Evolutionary conservation across 208 protist species (phyloP).

Genomic region (Blastocrithidia nonstop): DNA sequence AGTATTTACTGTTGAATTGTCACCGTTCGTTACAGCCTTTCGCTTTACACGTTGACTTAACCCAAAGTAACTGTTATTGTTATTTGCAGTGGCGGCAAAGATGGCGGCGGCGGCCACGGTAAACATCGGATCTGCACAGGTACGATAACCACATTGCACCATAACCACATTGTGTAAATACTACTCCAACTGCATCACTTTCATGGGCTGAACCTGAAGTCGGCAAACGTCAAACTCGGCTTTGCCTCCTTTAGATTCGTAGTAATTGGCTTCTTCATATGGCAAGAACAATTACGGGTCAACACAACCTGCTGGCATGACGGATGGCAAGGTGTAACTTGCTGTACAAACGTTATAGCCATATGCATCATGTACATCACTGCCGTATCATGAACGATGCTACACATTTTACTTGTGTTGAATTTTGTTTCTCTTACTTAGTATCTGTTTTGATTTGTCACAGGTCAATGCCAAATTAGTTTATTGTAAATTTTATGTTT

Average conservation of each 20-base stretch:
- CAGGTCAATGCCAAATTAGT: background rate
- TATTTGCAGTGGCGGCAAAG: too few relatives aligned
- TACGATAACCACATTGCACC: constrained; percentile 49
- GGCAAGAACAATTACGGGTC: constrained; percentile 46
- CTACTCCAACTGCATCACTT: constrained; percentile 40
- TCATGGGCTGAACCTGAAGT: constrained; percentile 19
- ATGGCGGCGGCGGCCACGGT: too few relatives aligned
- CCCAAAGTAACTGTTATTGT: too few relatives aligned
- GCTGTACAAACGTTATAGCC: constrained; percentile 5
- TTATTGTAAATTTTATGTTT: background rate
- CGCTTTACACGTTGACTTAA: too few relatives aligned
- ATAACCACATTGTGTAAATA: constrained; percentile 62
- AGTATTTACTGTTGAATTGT: too few relatives aligned
- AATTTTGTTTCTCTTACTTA: background rate
- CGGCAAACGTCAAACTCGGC: constrained; percentile 42
- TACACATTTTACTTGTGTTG: background rate
- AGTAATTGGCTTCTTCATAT: constrained; percentile 35
- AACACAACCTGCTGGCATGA: constrained; percentile 37
- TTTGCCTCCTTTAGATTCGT: constrained; percentile 38
- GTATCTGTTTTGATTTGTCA: background rate
- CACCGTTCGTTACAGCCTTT: too few relatives aligned
- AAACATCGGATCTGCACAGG: constrained; percentile 11
- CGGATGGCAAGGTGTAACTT: constrained; percentile 3
- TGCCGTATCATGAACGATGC: background rate
- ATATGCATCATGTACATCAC: background rate